Percentiles rank a stretch among this genome's conserved stretches.
Conservation (phyloP, 352 stramenopile genomes). For the Phytophthora citricola region DNA sequence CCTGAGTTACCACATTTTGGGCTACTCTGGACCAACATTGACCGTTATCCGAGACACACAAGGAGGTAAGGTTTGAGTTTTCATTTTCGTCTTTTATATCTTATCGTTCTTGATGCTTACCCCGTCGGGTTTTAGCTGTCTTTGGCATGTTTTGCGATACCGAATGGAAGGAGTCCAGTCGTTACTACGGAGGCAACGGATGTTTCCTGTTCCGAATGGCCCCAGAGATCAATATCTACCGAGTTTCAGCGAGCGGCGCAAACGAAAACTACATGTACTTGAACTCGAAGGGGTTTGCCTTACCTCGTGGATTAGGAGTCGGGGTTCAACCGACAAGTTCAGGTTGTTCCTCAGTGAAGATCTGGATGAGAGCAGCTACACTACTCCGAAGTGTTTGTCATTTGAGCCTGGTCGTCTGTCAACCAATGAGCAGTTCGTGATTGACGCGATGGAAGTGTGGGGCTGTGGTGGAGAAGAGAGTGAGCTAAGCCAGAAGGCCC, state of each 20-base stretch:
- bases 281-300: constrained; percentile 83
- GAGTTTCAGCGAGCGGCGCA: constrained; percentile 47
- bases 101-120: not conserved
- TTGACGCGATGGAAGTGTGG: constrained; percentile 82
- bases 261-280: constrained; percentile 88
- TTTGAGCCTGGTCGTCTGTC: constrained; percentile 79
- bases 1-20: constrained; percentile 81
- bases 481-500: constrained; percentile 53
- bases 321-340: constrained; percentile 80
- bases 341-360: constrained; percentile 86
- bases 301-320: constrained; percentile 81
- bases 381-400: constrained; percentile 70
- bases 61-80: constrained; percentile 50
- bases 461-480: constrained; percentile 76
- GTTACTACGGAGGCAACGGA: constrained; percentile 80
- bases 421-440: constrained; percentile 59
- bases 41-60: constrained; percentile 72
- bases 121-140: constrained; percentile 46
- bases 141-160: constrained; percentile 90
- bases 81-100: not conserved
- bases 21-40: constrained; percentile 78
- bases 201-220: constrained; percentile 84
- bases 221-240: constrained; percentile 72
- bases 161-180: constrained; percentile 85
- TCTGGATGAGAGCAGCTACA: constrained; percentile 86